phyloP scores from a whole-genome alignment of 31 red algal genomes.

The Asparagopsis taxiformis region DNA sequence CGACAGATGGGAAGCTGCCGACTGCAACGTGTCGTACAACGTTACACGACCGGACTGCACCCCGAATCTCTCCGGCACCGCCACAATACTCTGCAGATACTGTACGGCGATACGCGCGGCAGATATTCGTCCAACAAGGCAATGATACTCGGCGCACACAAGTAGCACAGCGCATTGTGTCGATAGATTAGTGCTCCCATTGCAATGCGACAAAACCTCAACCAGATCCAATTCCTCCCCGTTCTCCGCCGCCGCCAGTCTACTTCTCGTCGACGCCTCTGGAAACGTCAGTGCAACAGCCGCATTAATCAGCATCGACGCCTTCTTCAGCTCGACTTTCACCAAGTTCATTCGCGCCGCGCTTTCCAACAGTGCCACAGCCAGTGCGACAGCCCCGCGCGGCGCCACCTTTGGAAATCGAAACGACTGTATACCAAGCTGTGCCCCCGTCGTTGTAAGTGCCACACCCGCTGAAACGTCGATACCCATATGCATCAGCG shows the following conservation, averaged over 20 bases:
- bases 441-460: constrained; percentile 3
- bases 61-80: neutral
- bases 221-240: constrained; percentile 22
- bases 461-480: neutral
- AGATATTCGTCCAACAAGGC: constrained; percentile 30
- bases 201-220: constrained; percentile 1
- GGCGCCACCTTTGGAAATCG: constrained; percentile 1
- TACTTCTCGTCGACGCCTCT: constrained; percentile 4
- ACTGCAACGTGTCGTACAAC: constrained; percentile 62
- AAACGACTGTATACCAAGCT: neutral
- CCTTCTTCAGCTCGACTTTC: constrained; percentile 26
- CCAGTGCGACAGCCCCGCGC: constrained; percentile 8
- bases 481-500: constrained; percentile 26
- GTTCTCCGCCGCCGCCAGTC: constrained; percentile 17
- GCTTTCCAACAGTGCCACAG: constrained; percentile 32
- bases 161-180: constrained; percentile 25
- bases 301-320: constrained; percentile 5
- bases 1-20: constrained; percentile 34
- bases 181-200: constrained; percentile 1
- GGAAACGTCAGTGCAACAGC: constrained; percentile 20
- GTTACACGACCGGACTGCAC: neutral
- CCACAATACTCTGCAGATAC: constrained; percentile 25
- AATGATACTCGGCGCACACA: constrained; percentile 47
- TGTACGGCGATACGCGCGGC: constrained; percentile 19
- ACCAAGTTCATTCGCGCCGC: constrained; percentile 22